Base-by-base conservation (phyloP, 1,284 basidiomycete species). In the Psilocybe mexicana region DNA sequence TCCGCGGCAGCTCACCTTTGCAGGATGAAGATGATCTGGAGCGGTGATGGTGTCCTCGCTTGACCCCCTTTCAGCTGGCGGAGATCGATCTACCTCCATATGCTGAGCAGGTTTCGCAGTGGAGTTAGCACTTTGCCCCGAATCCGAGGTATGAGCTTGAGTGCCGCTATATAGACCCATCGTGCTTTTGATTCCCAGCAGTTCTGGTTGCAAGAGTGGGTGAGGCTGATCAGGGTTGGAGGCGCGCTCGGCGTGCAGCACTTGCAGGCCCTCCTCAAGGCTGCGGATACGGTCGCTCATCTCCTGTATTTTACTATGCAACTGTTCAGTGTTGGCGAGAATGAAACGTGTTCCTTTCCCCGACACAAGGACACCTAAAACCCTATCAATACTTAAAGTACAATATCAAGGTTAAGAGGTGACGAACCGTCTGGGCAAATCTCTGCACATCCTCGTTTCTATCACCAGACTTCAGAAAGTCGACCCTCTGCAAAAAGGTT, bases 271-370 rank as follows among this genome's bases (percentile, higher is more conserved):
- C 61, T 88, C 88, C 67, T 90, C 88, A 30, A 90, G 79, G 48
- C 81, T 74, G 52, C 87, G 78, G 53, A 90, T 87, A 46, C 87
- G 84, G 61, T 80, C 82, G 63, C 85, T 83, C 75, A 90, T 82
- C 46, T 81, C 78, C 49, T 82, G 82, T n/a, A 90, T 90, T 71
- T 88, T 88, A 43, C 80, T 75, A 64, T 90, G 87, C 14, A 90
- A 76, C 56, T 83, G 84, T 67, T 89, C 87, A 3, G 88, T 89
- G 64, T 89, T 89, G 51, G 88, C 88, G 40, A 89, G 79, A 59
- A 90, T 87, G 63, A 90, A 88, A 76, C 87, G 81, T 61, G 87
- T 90, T 52, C 87, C 87, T 70, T 88, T 89, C 48, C 87, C 87
- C 46, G 87, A 89, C 1, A 88, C 88, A 58, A 90, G 77, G 40